phyloP scores from a whole-genome alignment of 495 filamentous ascomycete genomes.

The Penicillium chermesinum region DNA sequence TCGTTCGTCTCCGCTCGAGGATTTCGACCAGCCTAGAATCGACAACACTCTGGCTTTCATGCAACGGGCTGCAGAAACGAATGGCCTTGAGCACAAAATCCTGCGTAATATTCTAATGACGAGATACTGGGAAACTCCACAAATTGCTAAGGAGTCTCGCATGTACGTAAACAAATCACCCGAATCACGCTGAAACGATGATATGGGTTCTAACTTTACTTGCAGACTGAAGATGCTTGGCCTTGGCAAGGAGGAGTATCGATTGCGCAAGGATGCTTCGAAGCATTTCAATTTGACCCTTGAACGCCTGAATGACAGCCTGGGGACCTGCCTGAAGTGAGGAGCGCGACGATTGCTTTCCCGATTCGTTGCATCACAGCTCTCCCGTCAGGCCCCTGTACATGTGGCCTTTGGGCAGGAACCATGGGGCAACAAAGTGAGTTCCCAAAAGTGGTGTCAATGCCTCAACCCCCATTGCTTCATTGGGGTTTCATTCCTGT shows the following conservation, averaged over 20 bases:
- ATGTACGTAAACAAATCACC: too few relatives aligned
- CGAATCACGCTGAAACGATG: neutral
- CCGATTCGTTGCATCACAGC: slow-evolving; percentile 18
- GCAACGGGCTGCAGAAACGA: slow-evolving; percentile 55
- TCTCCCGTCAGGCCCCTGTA: slow-evolving; percentile 19
- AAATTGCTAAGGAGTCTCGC: slow-evolving; percentile 30
- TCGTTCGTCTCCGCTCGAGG: slow-evolving; percentile 46
- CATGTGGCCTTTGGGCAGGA: slow-evolving; percentile 21
- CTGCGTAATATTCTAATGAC: slow-evolving; percentile 67
- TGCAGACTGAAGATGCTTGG: slow-evolving; percentile 29
- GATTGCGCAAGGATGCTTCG: slow-evolving; percentile 35
- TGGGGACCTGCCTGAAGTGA: slow-evolving; percentile 64
- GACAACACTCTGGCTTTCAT: slow-evolving; percentile 75
- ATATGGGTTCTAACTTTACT: slow-evolving; percentile 15
- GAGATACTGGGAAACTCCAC: slow-evolving; percentile 51
- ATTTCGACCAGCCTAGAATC: slow-evolving; percentile 58
- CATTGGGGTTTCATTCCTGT: neutral
- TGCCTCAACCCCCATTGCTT: neutral
- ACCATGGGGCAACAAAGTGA: slow-evolving; percentile 12
- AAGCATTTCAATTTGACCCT: slow-evolving; percentile 62
- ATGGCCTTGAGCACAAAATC: slow-evolving; percentile 75
- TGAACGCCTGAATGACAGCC: slow-evolving; percentile 65
- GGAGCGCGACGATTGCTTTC: slow-evolving; percentile 7
- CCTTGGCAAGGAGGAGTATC: slow-evolving; percentile 21
- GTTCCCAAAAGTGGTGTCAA: slow-evolving; percentile 13